Conservation (phyloP, 257 asterid genomes). For the Fraxinus cuspidata region DNA sequence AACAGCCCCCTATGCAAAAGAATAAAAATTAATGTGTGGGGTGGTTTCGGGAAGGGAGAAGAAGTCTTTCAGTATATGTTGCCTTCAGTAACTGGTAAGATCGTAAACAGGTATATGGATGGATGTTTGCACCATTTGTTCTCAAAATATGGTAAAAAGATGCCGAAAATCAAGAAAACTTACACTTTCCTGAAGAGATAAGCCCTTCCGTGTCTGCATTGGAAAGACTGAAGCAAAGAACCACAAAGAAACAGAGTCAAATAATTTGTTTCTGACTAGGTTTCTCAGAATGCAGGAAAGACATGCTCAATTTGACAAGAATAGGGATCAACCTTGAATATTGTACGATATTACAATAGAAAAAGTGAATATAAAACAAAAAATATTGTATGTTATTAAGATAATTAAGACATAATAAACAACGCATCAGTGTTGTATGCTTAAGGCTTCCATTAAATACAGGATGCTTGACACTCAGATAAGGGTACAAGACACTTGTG, state of each 20-base stretch:
- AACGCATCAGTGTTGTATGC: too few species aligned
- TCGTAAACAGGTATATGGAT: not conserved
- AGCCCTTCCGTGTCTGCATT: constrained; percentile 51
- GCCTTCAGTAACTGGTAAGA: not conserved
- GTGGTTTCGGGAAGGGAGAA: not conserved
- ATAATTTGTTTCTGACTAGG: not conserved
- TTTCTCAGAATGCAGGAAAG: not conserved
- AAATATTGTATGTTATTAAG: not conserved
- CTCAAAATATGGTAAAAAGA: not conserved
- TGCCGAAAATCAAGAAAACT: constrained; percentile 33
- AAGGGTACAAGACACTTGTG: not conserved
- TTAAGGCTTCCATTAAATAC: not conserved
- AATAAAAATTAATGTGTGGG: too few species aligned
- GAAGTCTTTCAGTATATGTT: not conserved
- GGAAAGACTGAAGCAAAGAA: constrained; percentile 43
- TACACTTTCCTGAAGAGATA: constrained; percentile 58
- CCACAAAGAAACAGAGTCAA: constrained; percentile 22
- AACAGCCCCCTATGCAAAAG: not conserved
- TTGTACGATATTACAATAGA: not conserved
- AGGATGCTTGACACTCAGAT: not conserved
- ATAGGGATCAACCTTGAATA: not conserved
- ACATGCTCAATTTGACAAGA: not conserved
- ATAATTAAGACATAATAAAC: not conserved
- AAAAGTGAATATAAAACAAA: not conserved
- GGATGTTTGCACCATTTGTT: not conserved